These are phyloP conservation scores for Diospyros kaki DNA, from an alignment of 148 eudicot genomes.

Conservation along the genomic window DNA sequence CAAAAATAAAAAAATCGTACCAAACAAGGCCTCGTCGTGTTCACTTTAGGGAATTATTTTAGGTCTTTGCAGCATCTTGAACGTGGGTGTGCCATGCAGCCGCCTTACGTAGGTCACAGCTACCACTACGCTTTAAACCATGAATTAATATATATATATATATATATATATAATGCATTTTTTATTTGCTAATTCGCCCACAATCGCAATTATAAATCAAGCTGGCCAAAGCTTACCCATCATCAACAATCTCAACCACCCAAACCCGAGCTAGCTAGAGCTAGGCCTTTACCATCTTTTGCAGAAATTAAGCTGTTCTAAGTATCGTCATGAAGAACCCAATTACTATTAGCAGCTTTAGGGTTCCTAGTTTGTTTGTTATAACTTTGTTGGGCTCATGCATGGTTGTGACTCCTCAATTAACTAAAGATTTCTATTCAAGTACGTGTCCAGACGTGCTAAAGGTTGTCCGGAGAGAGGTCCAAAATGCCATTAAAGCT, in stretches of 20 bases:
- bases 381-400: constrained; percentile 21
- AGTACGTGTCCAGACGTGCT: constrained; percentile 54
- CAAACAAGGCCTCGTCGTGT: too few species aligned
- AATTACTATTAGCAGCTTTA: not conserved
- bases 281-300: not conserved
- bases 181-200: not conserved
- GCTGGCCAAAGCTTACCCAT: not conserved
- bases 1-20: too few species aligned
- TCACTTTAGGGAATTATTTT: too few species aligned
- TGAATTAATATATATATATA: not conserved
- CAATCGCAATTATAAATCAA: constrained; percentile 19
- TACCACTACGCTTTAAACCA: not conserved
- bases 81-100: constrained; percentile 8
- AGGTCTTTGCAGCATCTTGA: too few species aligned
- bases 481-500: constrained; percentile 46
- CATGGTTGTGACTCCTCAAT: constrained; percentile 38
- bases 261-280: constrained; percentile 7
- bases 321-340: constrained; percentile 24
- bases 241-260: not conserved
- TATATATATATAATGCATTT: not conserved
- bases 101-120: constrained; percentile 26
- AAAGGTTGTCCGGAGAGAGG: constrained; percentile 47
- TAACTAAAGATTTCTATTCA: constrained; percentile 53
- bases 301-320: too few species aligned
- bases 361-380: constrained; percentile 14